These are phyloP conservation scores for Trypanosoma boissoni DNA, from an alignment of 208 protist species.

Conservation along the genomic window DNA sequence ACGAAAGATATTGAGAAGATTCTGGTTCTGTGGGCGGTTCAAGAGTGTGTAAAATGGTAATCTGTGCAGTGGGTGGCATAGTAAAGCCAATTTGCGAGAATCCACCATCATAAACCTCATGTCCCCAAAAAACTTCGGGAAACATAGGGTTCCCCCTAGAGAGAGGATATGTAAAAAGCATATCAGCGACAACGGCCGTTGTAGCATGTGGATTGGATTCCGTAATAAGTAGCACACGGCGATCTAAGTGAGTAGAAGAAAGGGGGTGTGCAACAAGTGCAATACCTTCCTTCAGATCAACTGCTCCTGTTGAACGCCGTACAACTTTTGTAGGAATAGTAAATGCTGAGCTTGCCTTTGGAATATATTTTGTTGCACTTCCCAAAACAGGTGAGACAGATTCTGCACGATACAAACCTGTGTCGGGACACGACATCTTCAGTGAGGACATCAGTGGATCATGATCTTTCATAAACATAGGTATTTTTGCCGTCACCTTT, in stretches of 20 bases:
- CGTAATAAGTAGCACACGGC: conserved; percentile 77
- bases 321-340: conserved; percentile 48
- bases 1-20: conserved; percentile 33
- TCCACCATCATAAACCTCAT: conserved; percentile 83
- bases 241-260: conserved; percentile 75
- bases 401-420: conserved; percentile 43
- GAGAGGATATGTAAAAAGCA: conserved; percentile 73
- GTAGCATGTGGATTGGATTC: conserved; percentile 60
- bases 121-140: conserved; percentile 88
- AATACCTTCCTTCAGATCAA: conserved; percentile 62
- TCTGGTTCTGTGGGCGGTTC: conserved; percentile 42
- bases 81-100: conserved; percentile 82
- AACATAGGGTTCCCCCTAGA: conserved; percentile 85
- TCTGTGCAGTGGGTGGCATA: conserved; percentile 83
- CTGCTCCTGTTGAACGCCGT: conserved; percentile 27
- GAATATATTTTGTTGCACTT: conserved; percentile 33
- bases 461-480: conserved; percentile 48
- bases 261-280: conserved; percentile 79
- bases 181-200: conserved; percentile 73
- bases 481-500: conserved; percentile 48
- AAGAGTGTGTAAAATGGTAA: conserved; percentile 75
- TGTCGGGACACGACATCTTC: conserved; percentile 31
- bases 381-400: conserved; percentile 16
- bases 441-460: conserved; percentile 31
- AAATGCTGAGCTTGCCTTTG: conserved; percentile 23